Conservation (phyloP, 768 basidiomycete genomes). For the Plicaturopsis crispa region DNA sequence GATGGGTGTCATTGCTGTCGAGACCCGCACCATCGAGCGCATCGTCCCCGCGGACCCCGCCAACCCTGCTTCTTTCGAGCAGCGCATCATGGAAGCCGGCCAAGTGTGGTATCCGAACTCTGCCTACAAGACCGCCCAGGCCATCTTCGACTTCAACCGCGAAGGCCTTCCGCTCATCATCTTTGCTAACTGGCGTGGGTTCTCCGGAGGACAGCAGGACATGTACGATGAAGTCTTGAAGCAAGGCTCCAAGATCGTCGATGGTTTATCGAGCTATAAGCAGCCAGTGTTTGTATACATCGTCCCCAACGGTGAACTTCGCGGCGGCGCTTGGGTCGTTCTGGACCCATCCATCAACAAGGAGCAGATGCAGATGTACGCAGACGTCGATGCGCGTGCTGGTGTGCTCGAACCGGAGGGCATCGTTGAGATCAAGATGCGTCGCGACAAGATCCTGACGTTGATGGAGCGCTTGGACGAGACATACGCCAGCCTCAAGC, state of each 20-base stretch:
- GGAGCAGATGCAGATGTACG: constrained; percentile 99
- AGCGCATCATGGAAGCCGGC: constrained; percentile 98
- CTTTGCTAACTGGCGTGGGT: constrained; percentile 99
- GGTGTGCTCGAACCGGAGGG: constrained; percentile 98
- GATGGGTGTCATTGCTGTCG: constrained; percentile 96
- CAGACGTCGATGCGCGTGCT: constrained; percentile 90
- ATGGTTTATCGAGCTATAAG: constrained; percentile 94
- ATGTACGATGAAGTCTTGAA: constrained; percentile 98
- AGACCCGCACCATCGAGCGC: constrained; percentile 95
- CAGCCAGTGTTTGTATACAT: constrained; percentile 98
- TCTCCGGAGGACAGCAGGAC: constrained; percentile 99
- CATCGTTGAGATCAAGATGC: constrained; percentile 96
- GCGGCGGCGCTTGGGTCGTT: constrained; percentile 99
- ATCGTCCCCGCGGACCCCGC: constrained; percentile 97
- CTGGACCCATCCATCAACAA: constrained; percentile 96
- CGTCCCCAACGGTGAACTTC: constrained; percentile 95
- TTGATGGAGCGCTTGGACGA: constrained; percentile 93
- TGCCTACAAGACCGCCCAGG: constrained; percentile 98
- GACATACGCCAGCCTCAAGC: constrained; percentile 75
- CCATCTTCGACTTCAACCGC: constrained; percentile 97
- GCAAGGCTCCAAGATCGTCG: constrained; percentile 97
- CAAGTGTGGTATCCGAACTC: constrained; percentile 99
- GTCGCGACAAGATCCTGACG: constrained; percentile 82
- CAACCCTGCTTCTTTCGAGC: constrained; percentile 93
- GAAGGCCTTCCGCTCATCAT: constrained; percentile 96